Conservation (phyloP, 1,139 yeast genomes). For the Ogataea hybrid region DNA sequence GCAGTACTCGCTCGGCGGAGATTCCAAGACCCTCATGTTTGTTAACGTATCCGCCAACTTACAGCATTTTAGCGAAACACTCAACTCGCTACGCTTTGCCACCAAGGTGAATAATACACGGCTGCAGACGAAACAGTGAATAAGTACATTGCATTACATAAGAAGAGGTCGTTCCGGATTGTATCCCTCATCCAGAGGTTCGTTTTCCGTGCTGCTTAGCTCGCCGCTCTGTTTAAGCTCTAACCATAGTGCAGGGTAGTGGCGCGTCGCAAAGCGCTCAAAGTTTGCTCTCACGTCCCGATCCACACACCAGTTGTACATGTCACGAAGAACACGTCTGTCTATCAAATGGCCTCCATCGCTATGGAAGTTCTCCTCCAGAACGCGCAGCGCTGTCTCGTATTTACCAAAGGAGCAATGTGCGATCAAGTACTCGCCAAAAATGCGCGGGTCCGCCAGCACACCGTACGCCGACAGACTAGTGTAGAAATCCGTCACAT, state of each 20-base stretch:
- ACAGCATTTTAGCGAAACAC: slow-evolving; percentile 67
- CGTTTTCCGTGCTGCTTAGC: slow-evolving; percentile 30
- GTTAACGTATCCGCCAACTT: slow-evolving; percentile 78
- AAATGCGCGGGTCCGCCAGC: slow-evolving; percentile 53
- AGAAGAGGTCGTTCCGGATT: slow-evolving; percentile 17
- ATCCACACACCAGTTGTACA: slow-evolving; percentile 62
- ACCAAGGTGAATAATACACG: slow-evolving; percentile 69
- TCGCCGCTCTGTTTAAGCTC: slow-evolving; percentile 38
- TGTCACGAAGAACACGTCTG: slow-evolving; percentile 49
- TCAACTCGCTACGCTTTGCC: slow-evolving; percentile 87
- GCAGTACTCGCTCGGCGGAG: slow-evolving; percentile 82
- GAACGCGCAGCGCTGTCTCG: slow-evolving; percentile 55
- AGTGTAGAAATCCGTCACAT: slow-evolving; percentile 65
- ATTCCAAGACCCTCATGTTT: slow-evolving; percentile 90
- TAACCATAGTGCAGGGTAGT: slow-evolving; percentile 49
- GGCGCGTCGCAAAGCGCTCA: slow-evolving; percentile 50
- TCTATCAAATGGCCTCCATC: slow-evolving; percentile 45
- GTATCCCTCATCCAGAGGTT: slow-evolving; percentile 16
- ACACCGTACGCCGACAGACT: slow-evolving; percentile 54
- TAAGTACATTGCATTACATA: neutral
- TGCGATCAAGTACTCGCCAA: slow-evolving; percentile 66
- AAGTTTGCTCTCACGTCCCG: slow-evolving; percentile 46
- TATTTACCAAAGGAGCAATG: slow-evolving; percentile 69
- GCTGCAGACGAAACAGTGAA: slow-evolving; percentile 9
- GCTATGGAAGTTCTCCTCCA: slow-evolving; percentile 49